Evolutionary conservation across 2,329 filamentous ascomycete genomes (phyloP).

Genomic region (Hortaea sp.): DNA sequence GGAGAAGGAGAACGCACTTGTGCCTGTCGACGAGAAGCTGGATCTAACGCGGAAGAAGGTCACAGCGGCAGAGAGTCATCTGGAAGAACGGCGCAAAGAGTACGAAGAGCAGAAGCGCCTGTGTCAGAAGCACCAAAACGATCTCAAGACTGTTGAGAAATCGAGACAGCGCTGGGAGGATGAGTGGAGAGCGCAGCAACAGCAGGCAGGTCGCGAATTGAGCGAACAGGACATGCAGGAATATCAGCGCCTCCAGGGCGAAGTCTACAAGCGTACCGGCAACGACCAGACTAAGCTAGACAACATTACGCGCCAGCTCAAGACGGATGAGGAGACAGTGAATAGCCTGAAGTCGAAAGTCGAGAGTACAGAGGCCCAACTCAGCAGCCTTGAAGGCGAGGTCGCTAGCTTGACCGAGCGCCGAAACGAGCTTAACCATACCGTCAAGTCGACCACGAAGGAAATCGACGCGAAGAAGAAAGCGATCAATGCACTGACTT

Average conservation of each 20-base stretch:
- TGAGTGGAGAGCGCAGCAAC: constrained; percentile 74
- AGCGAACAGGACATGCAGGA: constrained; percentile 80
- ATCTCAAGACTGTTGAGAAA: constrained; percentile 76
- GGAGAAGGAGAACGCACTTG: constrained; percentile 70
- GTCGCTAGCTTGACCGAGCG: constrained; percentile 59
- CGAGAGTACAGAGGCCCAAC: constrained; percentile 62
- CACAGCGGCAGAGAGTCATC: constrained; percentile 56
- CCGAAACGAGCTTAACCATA: constrained; percentile 51
- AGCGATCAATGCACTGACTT: constrained; percentile 75
- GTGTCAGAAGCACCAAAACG: constrained; percentile 66
- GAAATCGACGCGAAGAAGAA: constrained; percentile 87
- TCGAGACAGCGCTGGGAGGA: constrained; percentile 81
- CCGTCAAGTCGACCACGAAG: constrained; percentile 53
- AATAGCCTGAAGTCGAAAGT: constrained; percentile 84
- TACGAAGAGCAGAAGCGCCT: constrained; percentile 59
- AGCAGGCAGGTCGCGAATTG: constrained; percentile 76
- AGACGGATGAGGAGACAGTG: constrained; percentile 83
- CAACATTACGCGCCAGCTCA: constrained; percentile 77
- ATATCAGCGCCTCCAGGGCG: constrained; percentile 73
- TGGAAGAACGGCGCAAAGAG: constrained; percentile 64
- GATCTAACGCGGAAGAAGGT: constrained; percentile 64
- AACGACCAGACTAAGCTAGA: constrained; percentile 74
- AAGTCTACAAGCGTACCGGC: constrained; percentile 75
- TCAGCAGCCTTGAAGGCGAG: constrained; percentile 65
- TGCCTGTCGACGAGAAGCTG: constrained; percentile 90